These are phyloP conservation scores for Neofusicoccum umdonicola DNA, from an alignment of 2,329 filamentous ascomycete species.

Conservation along the genomic window DNA sequence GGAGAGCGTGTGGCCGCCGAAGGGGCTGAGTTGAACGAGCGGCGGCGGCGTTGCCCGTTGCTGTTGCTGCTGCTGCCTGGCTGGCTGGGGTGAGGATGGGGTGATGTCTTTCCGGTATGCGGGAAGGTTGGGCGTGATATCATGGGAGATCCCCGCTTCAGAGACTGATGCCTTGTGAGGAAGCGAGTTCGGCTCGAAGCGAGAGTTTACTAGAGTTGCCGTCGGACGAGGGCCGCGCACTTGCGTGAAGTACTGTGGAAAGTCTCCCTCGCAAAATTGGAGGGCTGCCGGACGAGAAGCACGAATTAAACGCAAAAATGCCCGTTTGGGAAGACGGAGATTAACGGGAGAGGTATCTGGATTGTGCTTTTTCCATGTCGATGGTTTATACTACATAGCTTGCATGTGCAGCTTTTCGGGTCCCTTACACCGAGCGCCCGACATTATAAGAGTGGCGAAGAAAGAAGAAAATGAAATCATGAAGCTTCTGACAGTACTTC, in stretches of 20 bases:
- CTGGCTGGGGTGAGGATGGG: not conserved
- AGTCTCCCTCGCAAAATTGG: no score
- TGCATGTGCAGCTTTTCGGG: not conserved
- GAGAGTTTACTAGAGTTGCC: not conserved
- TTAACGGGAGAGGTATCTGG: not conserved
- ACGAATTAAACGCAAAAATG: no score
- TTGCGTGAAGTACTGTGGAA: no score
- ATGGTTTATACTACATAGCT: slow-evolving; percentile 9
- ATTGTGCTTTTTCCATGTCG: slow-evolving; percentile 3
- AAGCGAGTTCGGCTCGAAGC: not conserved
- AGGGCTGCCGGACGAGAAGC: no score
- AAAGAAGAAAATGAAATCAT: not conserved
- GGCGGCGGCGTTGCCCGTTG: no score
- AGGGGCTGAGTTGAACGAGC: slow-evolving; percentile 24
- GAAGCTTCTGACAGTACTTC: not conserved
- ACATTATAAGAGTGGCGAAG: not conserved
- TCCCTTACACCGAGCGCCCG: not conserved
- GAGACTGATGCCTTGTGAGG: not conserved
- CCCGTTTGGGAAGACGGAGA: not conserved
- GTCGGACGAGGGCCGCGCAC: no score
- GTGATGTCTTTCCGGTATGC: not conserved
- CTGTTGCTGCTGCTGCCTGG: no score
- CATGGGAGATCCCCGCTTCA: not conserved
- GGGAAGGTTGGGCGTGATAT: not conserved
- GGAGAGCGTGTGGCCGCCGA: slow-evolving; percentile 75